phyloP scores from a whole-genome alignment of 495 filamentous ascomycete genomes.

The Aspergillus cristatus region DNA sequence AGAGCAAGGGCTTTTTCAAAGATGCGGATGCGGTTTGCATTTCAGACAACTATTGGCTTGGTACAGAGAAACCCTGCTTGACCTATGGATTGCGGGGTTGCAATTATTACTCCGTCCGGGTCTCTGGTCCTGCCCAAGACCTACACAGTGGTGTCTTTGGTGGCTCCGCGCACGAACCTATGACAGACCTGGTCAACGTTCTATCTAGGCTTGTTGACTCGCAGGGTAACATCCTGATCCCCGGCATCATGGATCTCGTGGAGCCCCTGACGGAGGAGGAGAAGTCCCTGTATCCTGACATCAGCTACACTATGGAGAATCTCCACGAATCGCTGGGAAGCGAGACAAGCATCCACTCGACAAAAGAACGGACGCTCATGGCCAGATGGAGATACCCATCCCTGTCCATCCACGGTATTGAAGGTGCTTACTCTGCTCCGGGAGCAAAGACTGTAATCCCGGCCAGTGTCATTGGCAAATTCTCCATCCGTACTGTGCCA shows the following conservation, averaged over 20 bases:
- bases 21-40: conserved; percentile 97
- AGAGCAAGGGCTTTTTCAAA: conserved; percentile 85
- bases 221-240: conserved; percentile 80
- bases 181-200: conserved; percentile 86
- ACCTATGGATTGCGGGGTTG: conserved; percentile 97
- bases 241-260: conserved; percentile 84
- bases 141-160: conserved; percentile 96
- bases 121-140: conserved; percentile 85
- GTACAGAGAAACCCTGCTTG: conserved; percentile 93
- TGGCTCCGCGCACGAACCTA: conserved; percentile 90
- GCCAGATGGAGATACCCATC: conserved; percentile 90
- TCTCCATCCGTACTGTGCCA: conserved; percentile 93
- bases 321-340: conserved; percentile 84
- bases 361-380: conserved; percentile 88
- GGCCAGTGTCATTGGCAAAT: conserved; percentile 94
- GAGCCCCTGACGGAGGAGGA: conserved; percentile 81
- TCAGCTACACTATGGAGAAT: conserved; percentile 92
- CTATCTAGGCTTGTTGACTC: conserved; percentile 77
- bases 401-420: conserved; percentile 90
- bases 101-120: conserved; percentile 88
- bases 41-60: conserved; percentile 99
- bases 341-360: conserved; percentile 71
- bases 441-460: conserved; percentile 99
- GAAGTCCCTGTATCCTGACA: conserved; percentile 69
- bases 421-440: conserved; percentile 87